Percentiles rank a stretch among this genome's conserved stretches.
Conservation (phyloP, 768 basidiomycete species). For the Roridomyces roridus region DNA sequence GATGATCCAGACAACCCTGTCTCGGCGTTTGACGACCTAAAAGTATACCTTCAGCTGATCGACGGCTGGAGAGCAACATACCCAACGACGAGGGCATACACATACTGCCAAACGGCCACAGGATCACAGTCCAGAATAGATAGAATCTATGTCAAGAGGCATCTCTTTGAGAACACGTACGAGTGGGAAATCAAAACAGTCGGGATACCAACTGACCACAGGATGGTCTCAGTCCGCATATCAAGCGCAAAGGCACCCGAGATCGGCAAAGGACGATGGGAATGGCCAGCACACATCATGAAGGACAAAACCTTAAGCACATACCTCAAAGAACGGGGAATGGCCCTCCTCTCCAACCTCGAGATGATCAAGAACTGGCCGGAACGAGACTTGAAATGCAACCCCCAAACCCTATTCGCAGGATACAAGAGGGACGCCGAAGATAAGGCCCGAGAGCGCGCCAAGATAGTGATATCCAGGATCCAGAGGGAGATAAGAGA, state of each 20-base stretch:
- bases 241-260: conserved; percentile 22
- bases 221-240: background rate
- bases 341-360: too few species aligned
- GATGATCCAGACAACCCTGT: conserved; percentile 24
- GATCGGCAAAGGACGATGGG: conserved; percentile 35
- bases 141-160: conserved; percentile 3
- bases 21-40: conserved; percentile 26
- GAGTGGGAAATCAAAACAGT: conserved; percentile 10
- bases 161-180: background rate
- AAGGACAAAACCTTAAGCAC: background rate
- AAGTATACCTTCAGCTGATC: conserved; percentile 14
- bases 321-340: conserved; percentile 21
- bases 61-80: conserved; percentile 41
- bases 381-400: background rate
- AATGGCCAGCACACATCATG: conserved; percentile 1
- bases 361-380: too few species aligned
- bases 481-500: background rate
- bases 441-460: background rate
- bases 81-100: conserved; percentile 29
- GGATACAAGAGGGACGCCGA: background rate
- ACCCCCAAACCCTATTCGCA: background rate
- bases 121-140: conserved; percentile 2
- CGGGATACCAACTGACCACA: conserved; percentile 2
- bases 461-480: background rate
- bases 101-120: conserved; percentile 8